Percentiles rank a stretch among this genome's conserved stretches.
Evolutionary conservation across 2,329 filamentous ascomycete genomes (phyloP).

Genomic region (Colletotrichum sp.): DNA sequence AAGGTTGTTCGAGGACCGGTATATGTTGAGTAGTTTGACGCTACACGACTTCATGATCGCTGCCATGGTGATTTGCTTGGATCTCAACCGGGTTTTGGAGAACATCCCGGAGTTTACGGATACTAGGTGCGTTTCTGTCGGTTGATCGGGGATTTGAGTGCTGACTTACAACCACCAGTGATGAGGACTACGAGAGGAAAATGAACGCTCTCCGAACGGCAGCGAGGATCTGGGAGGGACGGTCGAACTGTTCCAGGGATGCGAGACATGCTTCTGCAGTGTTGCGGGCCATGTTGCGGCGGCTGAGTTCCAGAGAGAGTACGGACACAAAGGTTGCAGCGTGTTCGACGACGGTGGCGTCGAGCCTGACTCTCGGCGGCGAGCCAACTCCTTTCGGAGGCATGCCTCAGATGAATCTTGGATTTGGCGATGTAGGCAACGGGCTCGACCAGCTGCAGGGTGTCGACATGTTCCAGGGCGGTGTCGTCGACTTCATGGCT

Average conservation of each 20-base stretch:
- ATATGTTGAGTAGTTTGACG: slow-evolving; percentile 58
- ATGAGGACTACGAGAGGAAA: slow-evolving; percentile 37
- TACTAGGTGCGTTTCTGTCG: slow-evolving; percentile 33
- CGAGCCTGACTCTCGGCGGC: slow-evolving; percentile 20
- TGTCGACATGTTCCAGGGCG: slow-evolving; percentile 21
- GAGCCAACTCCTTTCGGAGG: slow-evolving; percentile 4
- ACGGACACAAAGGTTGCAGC: not conserved
- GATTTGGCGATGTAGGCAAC: not conserved
- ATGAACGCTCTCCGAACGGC: slow-evolving; percentile 42
- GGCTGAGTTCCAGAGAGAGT: not conserved
- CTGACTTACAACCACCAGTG: slow-evolving; percentile 24
- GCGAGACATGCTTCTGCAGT: slow-evolving; percentile 47
- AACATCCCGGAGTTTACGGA: slow-evolving; percentile 34
- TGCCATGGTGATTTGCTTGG: slow-evolving; percentile 63
- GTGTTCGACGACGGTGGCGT: not conserved
- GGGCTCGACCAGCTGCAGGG: not conserved
- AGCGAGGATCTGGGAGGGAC: slow-evolving; percentile 47
- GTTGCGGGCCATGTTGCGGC: slow-evolving; percentile 43
- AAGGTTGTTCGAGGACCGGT: slow-evolving; percentile 55
- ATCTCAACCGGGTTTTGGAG: slow-evolving; percentile 34
- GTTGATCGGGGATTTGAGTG: not conserved
- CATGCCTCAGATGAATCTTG: not conserved
- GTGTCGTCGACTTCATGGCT: slow-evolving; percentile 37
- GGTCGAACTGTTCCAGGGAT: slow-evolving; percentile 42
- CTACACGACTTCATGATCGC: slow-evolving; percentile 64